Percentiles rank a stretch among this genome's conserved stretches.
These are phyloP conservation scores for Daldinia childiae DNA, from an alignment of 495 filamentous ascomycete genomes.

Conservation along the genomic window DNA sequence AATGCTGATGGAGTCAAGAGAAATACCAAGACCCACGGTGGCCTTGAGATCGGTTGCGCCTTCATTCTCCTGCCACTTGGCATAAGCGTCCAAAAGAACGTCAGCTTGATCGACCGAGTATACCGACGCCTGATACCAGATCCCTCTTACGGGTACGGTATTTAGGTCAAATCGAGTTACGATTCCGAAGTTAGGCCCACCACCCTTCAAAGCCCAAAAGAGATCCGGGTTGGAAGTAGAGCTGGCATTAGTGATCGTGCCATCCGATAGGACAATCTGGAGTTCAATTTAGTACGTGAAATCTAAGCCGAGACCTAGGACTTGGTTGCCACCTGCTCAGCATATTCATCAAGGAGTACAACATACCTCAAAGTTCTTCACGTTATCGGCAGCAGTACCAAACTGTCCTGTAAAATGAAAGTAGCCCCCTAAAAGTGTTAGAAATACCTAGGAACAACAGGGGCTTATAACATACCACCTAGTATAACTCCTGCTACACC, in stretches of 20 bases:
- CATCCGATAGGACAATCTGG: conserved; percentile 54
- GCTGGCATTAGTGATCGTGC: conserved; percentile 58
- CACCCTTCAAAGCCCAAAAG: conserved; percentile 63
- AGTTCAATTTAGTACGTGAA: not conserved
- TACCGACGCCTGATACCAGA: conserved; percentile 35
- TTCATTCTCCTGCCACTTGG: conserved; percentile 37
- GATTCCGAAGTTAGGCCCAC: conserved; percentile 62
- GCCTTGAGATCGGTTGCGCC: conserved; percentile 28
- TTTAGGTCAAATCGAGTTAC: conserved; percentile 59
- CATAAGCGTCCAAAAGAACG: conserved; percentile 32
- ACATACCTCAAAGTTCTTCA: conserved; percentile 55
- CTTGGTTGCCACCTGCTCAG: not conserved
- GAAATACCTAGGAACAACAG: not conserved
- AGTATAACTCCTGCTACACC: conserved; percentile 54
- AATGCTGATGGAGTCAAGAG: not conserved
- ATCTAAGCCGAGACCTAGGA: not conserved
- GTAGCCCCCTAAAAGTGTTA: conserved; percentile 30
- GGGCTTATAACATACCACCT: conserved; percentile 39
- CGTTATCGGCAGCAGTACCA: conserved; percentile 56
- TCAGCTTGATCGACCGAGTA: conserved; percentile 23
- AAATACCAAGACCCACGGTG: conserved; percentile 9
- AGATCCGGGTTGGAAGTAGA: conserved; percentile 53
- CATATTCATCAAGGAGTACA: not conserved
- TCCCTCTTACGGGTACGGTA: conserved; percentile 37
- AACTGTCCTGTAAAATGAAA: conserved; percentile 17